A percentile compares a stretch with the other conserved stretches of the same genome.
These are phyloP conservation scores for Dendryphion nanum DNA, from an alignment of 2,329 filamentous ascomycete species.

Conservation along the genomic window DNA sequence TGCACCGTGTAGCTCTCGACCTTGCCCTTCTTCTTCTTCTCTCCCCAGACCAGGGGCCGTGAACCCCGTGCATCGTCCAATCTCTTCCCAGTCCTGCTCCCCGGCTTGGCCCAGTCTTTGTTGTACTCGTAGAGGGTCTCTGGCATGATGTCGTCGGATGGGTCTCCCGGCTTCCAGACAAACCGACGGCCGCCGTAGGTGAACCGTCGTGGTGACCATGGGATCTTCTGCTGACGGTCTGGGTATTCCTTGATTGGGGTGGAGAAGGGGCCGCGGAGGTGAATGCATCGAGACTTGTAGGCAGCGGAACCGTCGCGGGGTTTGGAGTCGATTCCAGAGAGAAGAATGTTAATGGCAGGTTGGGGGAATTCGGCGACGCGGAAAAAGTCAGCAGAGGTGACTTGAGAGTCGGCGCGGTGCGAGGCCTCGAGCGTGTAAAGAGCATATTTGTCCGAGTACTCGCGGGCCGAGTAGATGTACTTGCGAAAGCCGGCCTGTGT, in stretches of 20 bases:
- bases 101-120: slow-evolving; percentile 34
- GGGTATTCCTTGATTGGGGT: slow-evolving; percentile 37
- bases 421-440: slow-evolving; percentile 36
- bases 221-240: slow-evolving; percentile 37
- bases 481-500: slow-evolving; percentile 32
- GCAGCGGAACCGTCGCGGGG: slow-evolving; percentile 26
- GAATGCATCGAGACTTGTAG: slow-evolving; percentile 37
- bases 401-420: slow-evolving; percentile 32
- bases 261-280: slow-evolving; percentile 30
- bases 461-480: slow-evolving; percentile 37
- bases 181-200: slow-evolving; percentile 37
- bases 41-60: slow-evolving; percentile 35
- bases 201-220: slow-evolving; percentile 38
- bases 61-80: slow-evolving; percentile 30
- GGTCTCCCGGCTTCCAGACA: slow-evolving; percentile 45
- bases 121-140: slow-evolving; percentile 38
- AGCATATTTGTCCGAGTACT: slow-evolving; percentile 35
- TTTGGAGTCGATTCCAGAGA: slow-evolving; percentile 29
- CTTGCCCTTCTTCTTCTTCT: slow-evolving; percentile 36
- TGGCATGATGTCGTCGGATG: slow-evolving; percentile 47
- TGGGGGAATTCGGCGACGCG: slow-evolving; percentile 34
- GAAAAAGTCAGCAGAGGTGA: slow-evolving; percentile 36
- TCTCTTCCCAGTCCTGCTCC: slow-evolving; percentile 35
- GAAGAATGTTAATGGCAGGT: slow-evolving; percentile 31
- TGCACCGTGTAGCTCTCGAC: slow-evolving; percentile 39